phyloP scores from a whole-genome alignment of 2,329 filamentous ascomycete genomes.

The Aspergillus sp. region DNA sequence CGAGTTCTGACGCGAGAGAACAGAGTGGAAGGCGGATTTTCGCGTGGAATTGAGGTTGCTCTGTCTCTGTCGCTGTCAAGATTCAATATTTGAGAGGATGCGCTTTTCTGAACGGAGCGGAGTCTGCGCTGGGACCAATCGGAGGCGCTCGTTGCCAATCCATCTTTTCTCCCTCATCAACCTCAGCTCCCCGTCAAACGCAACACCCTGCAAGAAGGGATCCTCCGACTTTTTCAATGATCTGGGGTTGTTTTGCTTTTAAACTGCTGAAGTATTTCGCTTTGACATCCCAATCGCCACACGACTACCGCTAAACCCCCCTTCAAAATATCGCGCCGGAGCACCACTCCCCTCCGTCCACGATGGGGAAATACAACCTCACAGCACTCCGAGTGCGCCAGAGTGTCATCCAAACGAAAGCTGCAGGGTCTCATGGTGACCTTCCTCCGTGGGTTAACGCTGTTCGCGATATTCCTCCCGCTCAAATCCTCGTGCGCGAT shows the following conservation, averaged over 20 bases:
- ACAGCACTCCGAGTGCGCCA: conserved; percentile 47
- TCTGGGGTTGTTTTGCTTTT: background rate
- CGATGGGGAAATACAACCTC: conserved; percentile 49
- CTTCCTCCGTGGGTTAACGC: conserved; percentile 57
- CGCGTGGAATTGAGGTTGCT: conserved; percentile 16
- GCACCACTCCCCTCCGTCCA: conserved; percentile 12
- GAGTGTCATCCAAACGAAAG: conserved; percentile 40
- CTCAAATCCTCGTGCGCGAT: conserved; percentile 59
- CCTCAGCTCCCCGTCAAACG: background rate
- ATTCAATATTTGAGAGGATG: conserved; percentile 17
- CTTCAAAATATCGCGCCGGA: background rate
- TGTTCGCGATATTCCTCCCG: conserved; percentile 58
- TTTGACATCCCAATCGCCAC: background rate
- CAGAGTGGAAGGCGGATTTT: conserved; percentile 6
- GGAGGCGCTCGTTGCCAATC: conserved; percentile 34
- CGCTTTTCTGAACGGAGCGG: conserved; percentile 25
- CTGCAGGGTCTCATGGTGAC: conserved; percentile 34
- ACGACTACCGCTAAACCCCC: background rate
- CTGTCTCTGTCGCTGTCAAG: conserved; percentile 1
- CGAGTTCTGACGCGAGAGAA: background rate
- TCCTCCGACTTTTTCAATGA: background rate
- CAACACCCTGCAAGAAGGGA: background rate
- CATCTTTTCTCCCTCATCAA: conserved; percentile 34
- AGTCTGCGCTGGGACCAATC: conserved; percentile 37
- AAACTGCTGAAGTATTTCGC: background rate